phyloP scores from a whole-genome alignment of 257 asterid species.

The Echium plantagineum region DNA sequence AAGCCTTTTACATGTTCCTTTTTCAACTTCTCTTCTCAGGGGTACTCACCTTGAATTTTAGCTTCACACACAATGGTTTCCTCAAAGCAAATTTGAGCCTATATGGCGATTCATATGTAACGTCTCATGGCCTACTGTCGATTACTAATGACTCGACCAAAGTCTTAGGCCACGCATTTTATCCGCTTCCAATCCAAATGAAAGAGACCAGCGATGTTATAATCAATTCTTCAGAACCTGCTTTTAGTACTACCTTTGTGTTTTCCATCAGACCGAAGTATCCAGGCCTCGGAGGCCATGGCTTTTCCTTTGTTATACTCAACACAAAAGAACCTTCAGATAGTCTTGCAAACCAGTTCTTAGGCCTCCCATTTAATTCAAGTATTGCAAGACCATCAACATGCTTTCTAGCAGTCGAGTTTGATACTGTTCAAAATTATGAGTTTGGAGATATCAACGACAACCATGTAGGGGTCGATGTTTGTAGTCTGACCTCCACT shows the following conservation, averaged over 20 bases:
- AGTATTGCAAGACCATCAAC: slow-evolving; percentile 1
- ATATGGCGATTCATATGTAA: slow-evolving; percentile 9
- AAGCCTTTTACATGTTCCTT: background rate
- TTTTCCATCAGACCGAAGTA: slow-evolving; percentile 3
- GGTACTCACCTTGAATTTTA: background rate
- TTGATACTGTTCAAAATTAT: slow-evolving; percentile 8
- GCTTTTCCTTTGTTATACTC: slow-evolving; percentile 8
- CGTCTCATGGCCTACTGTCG: slow-evolving; percentile 1
- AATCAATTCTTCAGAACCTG: background rate
- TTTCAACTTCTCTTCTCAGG: slow-evolving; percentile 3
- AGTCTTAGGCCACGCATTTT: slow-evolving; percentile 5
- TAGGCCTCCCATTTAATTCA: slow-evolving; percentile 7
- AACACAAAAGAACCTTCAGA: slow-evolving; percentile 4
- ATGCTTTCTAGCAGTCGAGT: slow-evolving; percentile 8
- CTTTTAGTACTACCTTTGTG: slow-evolving; percentile 5
- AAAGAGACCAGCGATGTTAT: background rate
- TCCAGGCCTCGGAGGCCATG: slow-evolving; percentile 12
- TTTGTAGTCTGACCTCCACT: slow-evolving; percentile 8
- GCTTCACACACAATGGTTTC: slow-evolving; percentile 10
- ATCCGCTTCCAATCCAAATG: slow-evolving; percentile 4
- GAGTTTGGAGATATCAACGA: slow-evolving; percentile 12
- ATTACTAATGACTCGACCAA: slow-evolving; percentile 1
- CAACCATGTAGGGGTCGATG: slow-evolving; percentile 12
- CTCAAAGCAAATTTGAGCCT: slow-evolving; percentile 8
- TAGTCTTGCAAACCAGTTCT: slow-evolving; percentile 6